Conservation (phyloP, 345 rosid genomes). For the Durio zibethinus region DNA sequence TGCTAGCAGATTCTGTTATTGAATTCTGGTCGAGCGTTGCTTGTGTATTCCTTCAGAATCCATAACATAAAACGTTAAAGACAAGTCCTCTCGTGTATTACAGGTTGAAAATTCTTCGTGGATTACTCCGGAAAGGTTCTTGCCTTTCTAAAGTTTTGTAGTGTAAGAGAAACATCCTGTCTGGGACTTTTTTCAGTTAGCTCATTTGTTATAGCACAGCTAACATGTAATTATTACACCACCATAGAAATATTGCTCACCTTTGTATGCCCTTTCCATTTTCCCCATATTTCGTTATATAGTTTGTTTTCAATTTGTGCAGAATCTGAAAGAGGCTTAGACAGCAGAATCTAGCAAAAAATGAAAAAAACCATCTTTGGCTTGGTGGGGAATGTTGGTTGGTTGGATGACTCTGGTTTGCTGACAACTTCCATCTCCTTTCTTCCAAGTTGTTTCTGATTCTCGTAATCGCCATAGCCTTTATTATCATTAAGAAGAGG, state of each 20-base stretch:
- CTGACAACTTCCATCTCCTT: neutral
- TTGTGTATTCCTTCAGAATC: neutral
- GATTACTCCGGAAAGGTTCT: slow-evolving; percentile 17
- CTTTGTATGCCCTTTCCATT: neutral
- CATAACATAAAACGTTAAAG: neutral
- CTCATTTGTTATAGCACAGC: slow-evolving; percentile 26
- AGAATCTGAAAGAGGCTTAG: neutral
- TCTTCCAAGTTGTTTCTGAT: neutral
- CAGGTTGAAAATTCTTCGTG: slow-evolving; percentile 29
- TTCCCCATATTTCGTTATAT: neutral
- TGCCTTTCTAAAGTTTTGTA: slow-evolving; percentile 37
- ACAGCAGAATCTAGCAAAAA: neutral
- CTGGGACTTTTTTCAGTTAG: slow-evolving; percentile 17
- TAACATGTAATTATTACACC: slow-evolving; percentile 46
- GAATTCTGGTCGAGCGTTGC: neutral
- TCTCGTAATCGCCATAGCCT: neutral
- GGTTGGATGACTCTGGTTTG: neutral
- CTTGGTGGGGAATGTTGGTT: neutral
- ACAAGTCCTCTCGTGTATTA: slow-evolving; percentile 19
- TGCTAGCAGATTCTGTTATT: slow-evolving; percentile 13
- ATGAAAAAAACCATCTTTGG: neutral
- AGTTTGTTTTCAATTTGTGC: neutral
- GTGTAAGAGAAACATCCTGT: slow-evolving; percentile 17
- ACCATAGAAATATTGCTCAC: neutral
- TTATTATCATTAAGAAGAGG: too few relatives aligned